Evolutionary conservation across 208 protist species (phyloP), one percentile per base, ranked within the genome.

Genomic region (Trypanosoma avium): DNA sequence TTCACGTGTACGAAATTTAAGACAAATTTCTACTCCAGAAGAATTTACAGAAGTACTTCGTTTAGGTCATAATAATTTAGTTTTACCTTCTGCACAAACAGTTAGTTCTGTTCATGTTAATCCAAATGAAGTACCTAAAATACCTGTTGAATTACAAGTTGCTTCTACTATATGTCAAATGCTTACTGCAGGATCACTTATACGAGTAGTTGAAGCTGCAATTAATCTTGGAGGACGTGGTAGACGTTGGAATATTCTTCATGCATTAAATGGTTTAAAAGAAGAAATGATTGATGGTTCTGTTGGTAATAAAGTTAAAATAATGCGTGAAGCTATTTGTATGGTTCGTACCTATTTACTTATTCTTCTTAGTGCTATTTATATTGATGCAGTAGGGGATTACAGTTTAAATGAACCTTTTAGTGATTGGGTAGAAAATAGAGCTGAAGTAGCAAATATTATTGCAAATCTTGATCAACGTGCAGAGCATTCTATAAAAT

Each of bases 101-200:
- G 70, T 86, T 13, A 67, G 61, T 48, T 78, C 47, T 27, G 30
- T 68, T 26, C 33, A 50, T 4, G 69, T 82, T 32, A 50, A 58
- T 4, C 10, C 61, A 30, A 60, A 81, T 12, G 81, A 90, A 32
- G 45, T 86, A 26, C 85, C 89, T 17, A 75, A 77, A 33, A 67
- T 77, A 38, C 66, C 73, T 42, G 71, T 91, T 3, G 89, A 93
- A 70, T 60, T 90, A 32, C 84, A 82, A 4, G 59, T 92, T 13
- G 89, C 89, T 22, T 91, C 82, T 4, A 91, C 82, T 33, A 93
- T 95, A 29, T 89, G 83, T 67, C 89, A 95, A 70, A 95, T 95
- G 84, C 79, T 95, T 29, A 88, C 81, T 17, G 78, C 86, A 8
- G 89, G 89, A 47, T 86, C 78, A 3, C 61, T 95, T 33, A 62